Evolutionary conservation across 352 stramenopile species (phyloP).

Genomic region (Phytophthora sp.): DNA sequence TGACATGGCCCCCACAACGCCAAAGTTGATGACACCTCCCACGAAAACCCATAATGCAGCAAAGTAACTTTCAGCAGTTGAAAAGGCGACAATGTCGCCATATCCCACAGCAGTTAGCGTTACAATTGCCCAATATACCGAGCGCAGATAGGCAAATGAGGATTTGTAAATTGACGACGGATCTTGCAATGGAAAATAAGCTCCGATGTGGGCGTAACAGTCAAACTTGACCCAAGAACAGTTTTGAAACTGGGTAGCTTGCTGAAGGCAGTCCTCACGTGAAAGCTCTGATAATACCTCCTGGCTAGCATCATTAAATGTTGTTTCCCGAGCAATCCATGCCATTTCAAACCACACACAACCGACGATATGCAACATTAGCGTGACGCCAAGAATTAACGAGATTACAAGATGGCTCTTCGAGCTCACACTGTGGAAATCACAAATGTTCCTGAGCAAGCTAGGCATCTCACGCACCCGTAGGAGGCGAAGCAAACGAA

Average conservation of each 20-base stretch:
- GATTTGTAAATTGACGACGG: constrained; percentile 42
- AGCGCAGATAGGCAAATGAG: constrained; percentile 74
- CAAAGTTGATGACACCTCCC: constrained; percentile 81
- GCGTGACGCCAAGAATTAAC: constrained; percentile 56
- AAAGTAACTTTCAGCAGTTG: constrained; percentile 77
- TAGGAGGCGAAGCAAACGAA: constrained; percentile 55
- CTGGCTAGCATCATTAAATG: background rate
- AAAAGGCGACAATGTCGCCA: constrained; percentile 77
- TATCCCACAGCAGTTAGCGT: constrained; percentile 80
- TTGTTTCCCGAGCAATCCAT: constrained; percentile 14
- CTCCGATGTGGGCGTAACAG: constrained; percentile 68
- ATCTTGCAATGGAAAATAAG: constrained; percentile 52
- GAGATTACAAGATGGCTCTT: constrained; percentile 53
- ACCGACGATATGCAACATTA: constrained; percentile 63
- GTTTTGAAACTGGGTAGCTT: constrained; percentile 64
- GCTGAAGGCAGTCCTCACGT: constrained; percentile 47
- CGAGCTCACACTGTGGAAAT: constrained; percentile 70
- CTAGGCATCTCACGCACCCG: constrained; percentile 49
- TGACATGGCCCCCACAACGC: constrained; percentile 81
- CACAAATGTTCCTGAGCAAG: constrained; percentile 55
- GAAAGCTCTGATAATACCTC: constrained; percentile 6
- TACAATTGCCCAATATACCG: constrained; percentile 80
- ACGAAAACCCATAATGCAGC: constrained; percentile 80
- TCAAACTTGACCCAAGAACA: constrained; percentile 77
- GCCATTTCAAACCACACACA: constrained; percentile 81